A percentile compares a stretch with the other conserved stretches of the same genome.
These are phyloP conservation scores for Senna tora DNA, from an alignment of 306 rosid species.

Conservation along the genomic window DNA sequence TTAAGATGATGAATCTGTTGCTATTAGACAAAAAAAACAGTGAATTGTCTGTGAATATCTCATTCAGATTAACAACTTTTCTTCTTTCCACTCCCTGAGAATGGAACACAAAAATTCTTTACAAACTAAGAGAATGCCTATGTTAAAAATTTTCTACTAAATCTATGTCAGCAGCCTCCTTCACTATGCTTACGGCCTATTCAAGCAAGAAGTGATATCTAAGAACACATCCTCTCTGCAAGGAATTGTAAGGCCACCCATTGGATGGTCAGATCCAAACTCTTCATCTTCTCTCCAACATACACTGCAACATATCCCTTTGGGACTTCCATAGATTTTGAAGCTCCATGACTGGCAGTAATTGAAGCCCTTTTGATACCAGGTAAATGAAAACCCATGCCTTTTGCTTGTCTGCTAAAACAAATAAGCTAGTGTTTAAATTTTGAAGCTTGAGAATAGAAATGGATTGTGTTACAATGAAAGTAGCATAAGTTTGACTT, in stretches of 20 bases:
- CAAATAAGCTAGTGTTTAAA: background rate
- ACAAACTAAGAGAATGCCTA: conserved; percentile 1
- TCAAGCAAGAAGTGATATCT: conserved; percentile 39
- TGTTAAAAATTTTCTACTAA: background rate
- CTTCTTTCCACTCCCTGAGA: background rate
- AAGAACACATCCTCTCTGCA: too few relatives aligned
- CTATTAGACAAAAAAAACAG: background rate
- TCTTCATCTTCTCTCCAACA: conserved; percentile 62
- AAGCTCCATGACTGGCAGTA: conserved; percentile 22
- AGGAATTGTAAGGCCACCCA: conserved; percentile 58
- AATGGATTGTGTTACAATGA: too few relatives aligned
- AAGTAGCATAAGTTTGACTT: too few relatives aligned
- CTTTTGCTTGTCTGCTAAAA: background rate
- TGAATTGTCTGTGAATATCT: background rate
- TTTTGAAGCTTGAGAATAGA: background rate
- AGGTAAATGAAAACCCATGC: conserved; percentile 25
- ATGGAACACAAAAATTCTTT: background rate
- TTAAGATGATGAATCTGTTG: too few relatives aligned
- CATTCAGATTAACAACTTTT: background rate
- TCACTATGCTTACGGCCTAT: background rate
- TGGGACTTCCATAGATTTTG: conserved; percentile 38
- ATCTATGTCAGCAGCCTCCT: conserved; percentile 5
- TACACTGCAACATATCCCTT: conserved; percentile 60
- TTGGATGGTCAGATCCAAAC: conserved; percentile 55
- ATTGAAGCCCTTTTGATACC: too few relatives aligned